Base-by-base conservation (phyloP, 2,329 filamentous ascomycete genomes). In the Dactylellina drechsleri region DNA sequence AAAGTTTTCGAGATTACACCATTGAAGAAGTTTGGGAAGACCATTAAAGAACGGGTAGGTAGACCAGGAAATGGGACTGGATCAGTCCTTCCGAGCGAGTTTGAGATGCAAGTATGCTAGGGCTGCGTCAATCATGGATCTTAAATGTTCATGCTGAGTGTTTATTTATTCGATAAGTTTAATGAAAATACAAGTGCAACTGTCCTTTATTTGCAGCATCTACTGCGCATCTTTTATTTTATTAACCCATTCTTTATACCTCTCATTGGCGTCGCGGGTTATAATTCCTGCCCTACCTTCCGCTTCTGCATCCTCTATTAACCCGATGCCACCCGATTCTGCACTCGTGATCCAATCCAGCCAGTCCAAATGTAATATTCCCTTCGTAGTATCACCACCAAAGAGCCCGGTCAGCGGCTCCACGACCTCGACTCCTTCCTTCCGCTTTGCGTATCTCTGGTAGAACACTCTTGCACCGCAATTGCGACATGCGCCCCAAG, bases 1-100 rank as follows among this genome's bases (percentile, higher is more conserved):
- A 75, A 75, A 15, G 71, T 75, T 13, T 75, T 75, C 26, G 71
- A 75, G 40, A 68, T 75, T 43, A 68, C 71, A 16, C 71, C 71
- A 28, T 56, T 75, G 58, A 75, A 60, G 64, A 75, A 60, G 40
- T 26, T 75, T 26, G 40, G 71, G 3, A 75, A 53, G 23, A 68
- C n/a, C 31, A 53, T 75, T n/a, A 75, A 75, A 36, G 64, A 50
- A 23, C 64, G 59, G 40, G 47, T 68, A 15, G 36, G 59, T 40
- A 53, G 71, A 31, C 20, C 41, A 4, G 64, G 71, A 8, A 75
- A 68, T 50, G 45, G 45, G 6, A 54, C 53, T 43, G 70, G 49
- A 23, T 20, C 62, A 8, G 57, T 68, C 2, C 58, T 61, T 36
- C 71, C 71, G 8, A 64, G 13, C 45, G 71, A 75, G 23, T 75